Conservation (phyloP, 192 early-diverging fungal species). For the Coemansia sp. region DNA sequence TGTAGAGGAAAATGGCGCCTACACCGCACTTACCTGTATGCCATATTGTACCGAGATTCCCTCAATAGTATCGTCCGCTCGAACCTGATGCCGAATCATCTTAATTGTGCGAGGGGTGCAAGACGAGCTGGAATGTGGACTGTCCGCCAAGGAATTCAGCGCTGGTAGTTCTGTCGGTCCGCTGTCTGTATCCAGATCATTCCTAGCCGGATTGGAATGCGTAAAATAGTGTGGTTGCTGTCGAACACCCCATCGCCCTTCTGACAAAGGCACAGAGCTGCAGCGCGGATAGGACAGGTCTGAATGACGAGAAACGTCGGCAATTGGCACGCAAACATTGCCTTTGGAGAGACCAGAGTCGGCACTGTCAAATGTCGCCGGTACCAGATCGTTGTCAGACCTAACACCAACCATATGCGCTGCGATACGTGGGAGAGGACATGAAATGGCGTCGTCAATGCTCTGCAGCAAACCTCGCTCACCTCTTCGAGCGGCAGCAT, state of each 20-base stretch:
- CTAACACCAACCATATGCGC: slow-evolving; percentile 32
- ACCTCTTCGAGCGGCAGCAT: slow-evolving; percentile 9
- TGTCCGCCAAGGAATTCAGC: not conserved
- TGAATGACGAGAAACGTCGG: not conserved
- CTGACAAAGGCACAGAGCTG: not conserved
- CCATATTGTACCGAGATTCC: slow-evolving; percentile 43
- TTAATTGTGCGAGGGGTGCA: slow-evolving; percentile 26
- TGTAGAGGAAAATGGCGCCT: slow-evolving; percentile 3
- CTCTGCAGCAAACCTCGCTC: slow-evolving; percentile 23
- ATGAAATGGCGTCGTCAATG: slow-evolving; percentile 42
- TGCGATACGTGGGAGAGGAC: slow-evolving; percentile 35
- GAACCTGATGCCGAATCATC: slow-evolving; percentile 37
- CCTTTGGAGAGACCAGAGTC: not conserved
- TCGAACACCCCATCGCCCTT: not conserved
- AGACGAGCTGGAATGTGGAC: not conserved
- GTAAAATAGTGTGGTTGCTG: not conserved
- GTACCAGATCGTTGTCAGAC: slow-evolving; percentile 23
- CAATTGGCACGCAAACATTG: not conserved
- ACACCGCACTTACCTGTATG: slow-evolving; percentile 21
- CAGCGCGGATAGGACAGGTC: not conserved
- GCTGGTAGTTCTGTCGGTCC: not conserved
- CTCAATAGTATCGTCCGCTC: slow-evolving; percentile 25
- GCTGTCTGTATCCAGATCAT: not conserved
- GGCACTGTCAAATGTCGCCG: not conserved
- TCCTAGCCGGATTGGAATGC: not conserved